These are phyloP conservation scores for Penicillium sp. DNA, from an alignment of 2,329 filamentous ascomycete genomes.

Conservation along the genomic window DNA sequence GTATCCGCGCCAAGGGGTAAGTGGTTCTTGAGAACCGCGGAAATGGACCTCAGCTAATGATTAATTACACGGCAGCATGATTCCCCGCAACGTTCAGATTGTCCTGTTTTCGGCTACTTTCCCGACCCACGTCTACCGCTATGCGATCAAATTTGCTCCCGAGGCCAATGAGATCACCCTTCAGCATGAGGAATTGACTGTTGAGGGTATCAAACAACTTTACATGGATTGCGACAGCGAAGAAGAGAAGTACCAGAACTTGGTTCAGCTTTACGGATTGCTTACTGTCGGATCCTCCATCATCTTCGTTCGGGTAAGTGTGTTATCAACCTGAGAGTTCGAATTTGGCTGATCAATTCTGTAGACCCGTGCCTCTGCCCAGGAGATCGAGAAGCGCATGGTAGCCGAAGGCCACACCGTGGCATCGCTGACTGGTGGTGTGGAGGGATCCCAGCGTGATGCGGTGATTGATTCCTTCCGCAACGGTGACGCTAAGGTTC, in stretches of 20 bases:
- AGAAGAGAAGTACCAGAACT: slow-evolving; percentile 76
- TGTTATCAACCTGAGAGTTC: background rate
- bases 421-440: slow-evolving; percentile 80
- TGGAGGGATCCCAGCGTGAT: slow-evolving; percentile 81
- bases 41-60: slow-evolving; percentile 31
- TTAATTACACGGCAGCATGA: slow-evolving; percentile 52
- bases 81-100: slow-evolving; percentile 74
- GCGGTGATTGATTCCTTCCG: slow-evolving; percentile 82
- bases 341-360: slow-evolving; percentile 19
- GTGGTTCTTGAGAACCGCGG: slow-evolving; percentile 30
- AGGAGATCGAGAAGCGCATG: slow-evolving; percentile 82
- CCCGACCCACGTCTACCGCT: slow-evolving; percentile 77
- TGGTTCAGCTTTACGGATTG: slow-evolving; percentile 89
- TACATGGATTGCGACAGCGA: slow-evolving; percentile 89
- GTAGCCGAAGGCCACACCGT: slow-evolving; percentile 84
- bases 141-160: slow-evolving; percentile 79
- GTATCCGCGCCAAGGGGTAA: slow-evolving; percentile 79
- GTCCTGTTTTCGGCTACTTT: slow-evolving; percentile 95
- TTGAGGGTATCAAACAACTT: slow-evolving; percentile 95
- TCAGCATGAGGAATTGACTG: slow-evolving; percentile 85
- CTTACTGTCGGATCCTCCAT: slow-evolving; percentile 97
- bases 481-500: slow-evolving; percentile 80
- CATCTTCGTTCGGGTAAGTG: slow-evolving; percentile 84
- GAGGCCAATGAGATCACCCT: slow-evolving; percentile 82
- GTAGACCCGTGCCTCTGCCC: slow-evolving; percentile 79